Base-by-base conservation (phyloP, 2,329 filamentous ascomycete genomes). In the Exophiala sideris region DNA sequence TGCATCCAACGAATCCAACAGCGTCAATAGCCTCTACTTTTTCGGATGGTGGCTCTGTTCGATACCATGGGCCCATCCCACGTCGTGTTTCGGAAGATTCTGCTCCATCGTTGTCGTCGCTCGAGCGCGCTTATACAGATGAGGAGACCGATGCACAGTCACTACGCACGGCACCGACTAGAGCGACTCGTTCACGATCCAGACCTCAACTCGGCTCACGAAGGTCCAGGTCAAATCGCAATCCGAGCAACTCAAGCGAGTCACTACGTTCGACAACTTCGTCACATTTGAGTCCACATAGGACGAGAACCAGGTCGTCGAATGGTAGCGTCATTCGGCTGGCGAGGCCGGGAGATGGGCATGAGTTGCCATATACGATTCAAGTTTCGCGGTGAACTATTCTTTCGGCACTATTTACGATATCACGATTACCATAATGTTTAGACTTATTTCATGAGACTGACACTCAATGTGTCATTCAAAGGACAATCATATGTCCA, bases 61-160 rank as follows among this genome's bases (percentile, higher is more conserved):
- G 57, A 32, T 55, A 45, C 35, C 48, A 56, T 36, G 45, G 36
- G 20, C 50, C 38, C 8, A 55, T 52, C 7, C 58, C 60, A 12
- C 55, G 50, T 5, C 55, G 55, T 14, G 36, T 60, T 18, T 60
- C 58, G 3, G 60, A 62, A 38, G 60, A 62, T 33, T 62, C 60
- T 9, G 60, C 54, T 5, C 58, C 57, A 7, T 60, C 60, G 3
- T 39, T 58, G 5, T 51, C 58, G 10, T 60, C 59, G 18, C 18
- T 34, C 7, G 59, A 59, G 24, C 46, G 51, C 6, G 34, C 49
- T 7, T 40, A 40, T 16, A 16, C 42, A 14, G 21, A 41, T 14
- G 32, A 35, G 32, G 52, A 53, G 14, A 34, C 38, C 9, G 50
- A 58, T 36, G 20, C 24, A 11, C 44, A 16, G 12, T 56, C 59